Evolutionary conservation across 176 grass and related monocot species (phyloP).

Genomic region (Microstegium vimineum): DNA sequence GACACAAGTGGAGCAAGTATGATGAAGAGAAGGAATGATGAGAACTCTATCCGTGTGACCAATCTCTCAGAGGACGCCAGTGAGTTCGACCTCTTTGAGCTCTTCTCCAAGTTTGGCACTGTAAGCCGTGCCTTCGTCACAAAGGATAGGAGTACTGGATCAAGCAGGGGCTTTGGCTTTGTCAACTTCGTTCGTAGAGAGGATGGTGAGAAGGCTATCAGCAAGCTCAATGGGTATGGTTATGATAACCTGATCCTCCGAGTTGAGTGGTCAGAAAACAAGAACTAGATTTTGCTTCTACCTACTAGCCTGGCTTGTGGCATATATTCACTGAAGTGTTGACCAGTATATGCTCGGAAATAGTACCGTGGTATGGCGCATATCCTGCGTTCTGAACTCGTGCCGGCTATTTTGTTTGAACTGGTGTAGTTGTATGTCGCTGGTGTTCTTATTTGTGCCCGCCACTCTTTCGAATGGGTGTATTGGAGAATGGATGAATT

Average conservation of each 20-base stretch:
- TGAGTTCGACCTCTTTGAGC: slow-evolving; percentile 43
- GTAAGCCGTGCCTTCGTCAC: slow-evolving; percentile 49
- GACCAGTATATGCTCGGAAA: neutral
- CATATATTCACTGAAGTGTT: neutral
- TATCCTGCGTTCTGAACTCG: neutral
- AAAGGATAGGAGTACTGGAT: slow-evolving; percentile 40
- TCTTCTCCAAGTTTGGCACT: slow-evolving; percentile 43
- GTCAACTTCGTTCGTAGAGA: slow-evolving; percentile 46
- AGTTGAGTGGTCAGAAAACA: slow-evolving; percentile 50
- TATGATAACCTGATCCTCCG: slow-evolving; percentile 61
- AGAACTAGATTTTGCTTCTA: slow-evolving; percentile 21
- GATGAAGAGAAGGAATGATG: slow-evolving; percentile 52
- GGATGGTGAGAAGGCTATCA: slow-evolving; percentile 54
- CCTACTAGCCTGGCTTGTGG: neutral
- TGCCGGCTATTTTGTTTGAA: neutral
- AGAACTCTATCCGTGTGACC: slow-evolving; percentile 52
- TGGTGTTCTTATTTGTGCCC: neutral
- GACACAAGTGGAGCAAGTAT: slow-evolving; percentile 29
- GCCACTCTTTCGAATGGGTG: neutral
- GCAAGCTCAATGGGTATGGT: slow-evolving; percentile 59
- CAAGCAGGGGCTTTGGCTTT: slow-evolving; percentile 52
- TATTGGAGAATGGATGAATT: neutral
- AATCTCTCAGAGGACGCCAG: slow-evolving; percentile 59
- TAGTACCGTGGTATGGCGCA: neutral
- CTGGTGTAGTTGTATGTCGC: neutral